Evolutionary conservation across 2,329 filamentous ascomycete genomes (phyloP), one percentile per base, ranked within the genome.

Genomic region (Aspergillus melleus): DNA sequence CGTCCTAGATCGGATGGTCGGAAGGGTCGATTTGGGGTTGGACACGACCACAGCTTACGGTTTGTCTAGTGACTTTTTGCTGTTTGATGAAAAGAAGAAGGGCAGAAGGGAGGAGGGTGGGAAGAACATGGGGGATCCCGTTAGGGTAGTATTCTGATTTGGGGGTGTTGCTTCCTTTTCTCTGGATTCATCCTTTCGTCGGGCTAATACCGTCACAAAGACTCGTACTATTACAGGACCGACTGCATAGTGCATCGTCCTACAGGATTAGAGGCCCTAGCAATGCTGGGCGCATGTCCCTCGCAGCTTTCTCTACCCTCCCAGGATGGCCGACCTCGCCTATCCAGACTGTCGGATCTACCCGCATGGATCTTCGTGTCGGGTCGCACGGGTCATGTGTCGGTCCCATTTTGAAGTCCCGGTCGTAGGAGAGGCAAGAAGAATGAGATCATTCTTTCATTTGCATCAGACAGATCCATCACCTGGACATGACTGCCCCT

Each of bases 301-400:
- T 59, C 57, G 58, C 47, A 39, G 50, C 44, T 36, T 29, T 22
- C 14, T 16, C 47, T 49, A 46, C n/a, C 26, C 49, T 24, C 44
- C 44, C 24, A 30, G 36, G 50, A 26, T 29, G 42, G 32, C 44
- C 29, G 11, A 19, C 29, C 16, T 32, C 42, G 44, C 59, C 64
- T 60, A 60, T 60, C 65, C 62, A 63, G 50, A 61, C 49, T 64
- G 59, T 67, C 62, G 65, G 65, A 58, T 64, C 57, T 57, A 54
- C 56, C 57, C 54, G 54, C 54, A 59, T 60, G 44, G 51, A 29
- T 53, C 26, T 42, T 39, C 47, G 14, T 49, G 22, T 47, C 14
- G 39, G 42, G 36, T 47, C 39, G 32, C 19, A 44, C 32, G 22
- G 36, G 52, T 36, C 16, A 26, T 42, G 32, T 42, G 32, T 36